These are phyloP conservation scores for Lagenidium giganteum DNA, from an alignment of 352 stramenopile species.

Conservation along the genomic window DNA sequence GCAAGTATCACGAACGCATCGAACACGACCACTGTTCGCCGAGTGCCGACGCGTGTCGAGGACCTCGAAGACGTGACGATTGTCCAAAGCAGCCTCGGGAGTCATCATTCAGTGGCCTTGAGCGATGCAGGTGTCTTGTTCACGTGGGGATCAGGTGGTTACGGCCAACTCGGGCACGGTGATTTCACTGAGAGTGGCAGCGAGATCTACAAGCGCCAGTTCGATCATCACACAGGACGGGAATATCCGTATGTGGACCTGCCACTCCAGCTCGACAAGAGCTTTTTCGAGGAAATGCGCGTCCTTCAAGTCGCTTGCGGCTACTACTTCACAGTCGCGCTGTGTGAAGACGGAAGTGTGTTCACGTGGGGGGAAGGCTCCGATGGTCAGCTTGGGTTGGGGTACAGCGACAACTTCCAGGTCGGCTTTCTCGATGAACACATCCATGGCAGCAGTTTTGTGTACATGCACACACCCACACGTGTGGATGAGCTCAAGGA, in stretches of 20 bases:
- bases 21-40: constrained; percentile 19
- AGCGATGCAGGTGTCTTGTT: constrained; percentile 53
- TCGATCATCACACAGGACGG: constrained; percentile 58
- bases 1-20: no score
- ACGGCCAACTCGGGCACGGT: constrained; percentile 69
- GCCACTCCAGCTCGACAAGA: constrained; percentile 61
- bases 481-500: constrained; percentile 56
- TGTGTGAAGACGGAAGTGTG: constrained; percentile 68
- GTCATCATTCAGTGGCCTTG: constrained; percentile 65
- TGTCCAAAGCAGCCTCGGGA: constrained; percentile 35
- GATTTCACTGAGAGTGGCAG: constrained; percentile 33
- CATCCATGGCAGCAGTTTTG: constrained; percentile 68
- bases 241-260: constrained; percentile 67
- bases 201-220: constrained; percentile 60
- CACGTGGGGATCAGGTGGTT: constrained; percentile 64
- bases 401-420: constrained; percentile 54
- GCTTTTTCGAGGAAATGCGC: constrained; percentile 70
- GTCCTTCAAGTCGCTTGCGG: constrained; percentile 67
- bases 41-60: constrained; percentile 50
- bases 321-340: constrained; percentile 62
- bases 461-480: constrained; percentile 62
- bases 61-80: constrained; percentile 58
- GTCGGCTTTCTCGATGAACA: constrained; percentile 67
- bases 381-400: constrained; percentile 61
- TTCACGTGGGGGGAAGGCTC: constrained; percentile 76